Evolutionary conservation across 108 stramenopile species (phyloP).

Genomic region (Cyclotella baltica): DNA sequence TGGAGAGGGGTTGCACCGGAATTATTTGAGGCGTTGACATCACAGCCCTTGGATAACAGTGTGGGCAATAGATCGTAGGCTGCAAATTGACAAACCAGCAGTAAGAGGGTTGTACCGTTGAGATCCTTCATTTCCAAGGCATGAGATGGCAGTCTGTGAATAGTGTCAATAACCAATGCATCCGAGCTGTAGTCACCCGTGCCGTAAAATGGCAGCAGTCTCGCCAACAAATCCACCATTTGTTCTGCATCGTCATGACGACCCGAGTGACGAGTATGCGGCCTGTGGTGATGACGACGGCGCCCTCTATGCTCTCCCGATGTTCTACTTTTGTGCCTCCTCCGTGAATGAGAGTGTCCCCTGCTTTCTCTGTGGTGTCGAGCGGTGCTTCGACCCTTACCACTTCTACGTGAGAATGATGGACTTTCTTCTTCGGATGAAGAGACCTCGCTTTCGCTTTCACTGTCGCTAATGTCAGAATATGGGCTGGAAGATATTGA

Average conservation of each 20-base stretch:
- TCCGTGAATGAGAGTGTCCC: background rate
- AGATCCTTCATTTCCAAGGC: slow-evolving; percentile 48
- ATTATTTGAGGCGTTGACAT: slow-evolving; percentile 56
- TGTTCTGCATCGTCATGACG: slow-evolving; percentile 34
- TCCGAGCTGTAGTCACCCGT: slow-evolving; percentile 44
- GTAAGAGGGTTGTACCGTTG: slow-evolving; percentile 47
- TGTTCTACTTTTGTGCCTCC: background rate
- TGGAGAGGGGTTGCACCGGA: slow-evolving; percentile 51
- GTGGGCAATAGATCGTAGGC: slow-evolving; percentile 47
- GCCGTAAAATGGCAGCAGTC: slow-evolving; percentile 49
- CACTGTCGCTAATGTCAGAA: slow-evolving; percentile 9
- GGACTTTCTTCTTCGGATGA: slow-evolving; percentile 1
- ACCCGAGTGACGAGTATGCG: background rate
- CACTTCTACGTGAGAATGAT: background rate
- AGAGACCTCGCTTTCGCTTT: background rate
- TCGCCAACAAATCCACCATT: slow-evolving; percentile 44
- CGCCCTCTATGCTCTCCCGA: background rate
- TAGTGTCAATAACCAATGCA: slow-evolving; percentile 48
- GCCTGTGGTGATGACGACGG: background rate
- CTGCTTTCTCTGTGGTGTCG: background rate
- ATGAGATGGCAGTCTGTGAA: slow-evolving; percentile 43
- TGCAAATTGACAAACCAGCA: slow-evolving; percentile 53
- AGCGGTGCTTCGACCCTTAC: background rate
- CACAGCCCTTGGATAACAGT: slow-evolving; percentile 51
- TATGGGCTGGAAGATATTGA: background rate